These are phyloP conservation scores for Penicillium macrosclerotiorum DNA, from an alignment of 495 filamentous ascomycete species.

Conservation along the genomic window DNA sequence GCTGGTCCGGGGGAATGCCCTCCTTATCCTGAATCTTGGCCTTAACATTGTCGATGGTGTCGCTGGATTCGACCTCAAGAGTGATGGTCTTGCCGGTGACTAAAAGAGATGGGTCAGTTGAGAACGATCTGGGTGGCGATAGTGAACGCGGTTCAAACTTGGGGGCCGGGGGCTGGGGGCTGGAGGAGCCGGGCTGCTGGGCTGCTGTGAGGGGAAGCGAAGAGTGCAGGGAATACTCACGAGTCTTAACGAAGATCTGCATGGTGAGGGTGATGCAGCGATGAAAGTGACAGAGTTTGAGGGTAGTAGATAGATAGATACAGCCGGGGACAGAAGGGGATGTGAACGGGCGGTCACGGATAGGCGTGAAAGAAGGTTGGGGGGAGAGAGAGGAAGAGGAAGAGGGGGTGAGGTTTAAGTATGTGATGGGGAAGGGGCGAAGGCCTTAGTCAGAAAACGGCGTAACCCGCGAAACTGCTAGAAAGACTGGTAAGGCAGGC, in stretches of 20 bases:
- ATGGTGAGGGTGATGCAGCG: conserved; percentile 48
- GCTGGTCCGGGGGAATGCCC: conserved; percentile 96
- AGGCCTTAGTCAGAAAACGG: conserved; percentile 39
- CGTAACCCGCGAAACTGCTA: conserved; percentile 18
- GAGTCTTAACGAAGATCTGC: conserved; percentile 98
- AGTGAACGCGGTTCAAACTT: too few species aligned
- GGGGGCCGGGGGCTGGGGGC: too few species aligned
- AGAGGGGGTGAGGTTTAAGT: conserved; percentile 24
- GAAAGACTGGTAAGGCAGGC: conserved; percentile 7
- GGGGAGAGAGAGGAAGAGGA: conserved; percentile 15
- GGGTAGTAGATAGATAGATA: conserved; percentile 9
- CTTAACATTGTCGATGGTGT: conserved; percentile 99
- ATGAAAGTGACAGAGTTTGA: conserved; percentile 5
- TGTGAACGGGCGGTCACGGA: too few species aligned
- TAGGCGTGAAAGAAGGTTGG: conserved; percentile 7
- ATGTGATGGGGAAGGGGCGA: conserved; percentile 35
- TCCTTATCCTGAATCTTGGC: conserved; percentile 99
- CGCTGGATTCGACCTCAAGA: conserved; percentile 95
- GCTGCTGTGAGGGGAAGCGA: too few species aligned
- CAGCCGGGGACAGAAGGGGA: conserved; percentile 9
- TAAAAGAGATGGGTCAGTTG: conserved; percentile 14
- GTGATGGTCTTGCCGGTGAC: conserved; percentile 99
- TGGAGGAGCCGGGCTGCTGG: too few species aligned
- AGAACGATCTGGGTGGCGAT: too few species aligned
- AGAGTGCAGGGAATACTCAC: conserved; percentile 53